phyloP scores from a whole-genome alignment of 2,329 filamentous ascomycete species.

The Botrytis aclada region DNA sequence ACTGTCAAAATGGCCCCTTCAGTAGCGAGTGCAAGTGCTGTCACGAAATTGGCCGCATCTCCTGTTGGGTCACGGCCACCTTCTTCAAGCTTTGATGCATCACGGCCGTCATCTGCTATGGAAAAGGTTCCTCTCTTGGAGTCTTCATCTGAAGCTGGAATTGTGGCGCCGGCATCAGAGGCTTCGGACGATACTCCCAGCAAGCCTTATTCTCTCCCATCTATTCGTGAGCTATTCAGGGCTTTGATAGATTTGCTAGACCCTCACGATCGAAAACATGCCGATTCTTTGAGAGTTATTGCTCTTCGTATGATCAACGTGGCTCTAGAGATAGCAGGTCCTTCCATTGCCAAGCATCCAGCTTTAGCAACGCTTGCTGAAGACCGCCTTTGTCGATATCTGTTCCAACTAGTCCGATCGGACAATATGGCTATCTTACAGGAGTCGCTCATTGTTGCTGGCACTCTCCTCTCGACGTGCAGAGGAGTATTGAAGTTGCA shows the following conservation, averaged over 20 bases:
- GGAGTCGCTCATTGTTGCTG: slow-evolving; percentile 86
- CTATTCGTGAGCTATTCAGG: slow-evolving; percentile 89
- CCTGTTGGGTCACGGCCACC: slow-evolving; percentile 38
- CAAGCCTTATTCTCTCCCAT: slow-evolving; percentile 88
- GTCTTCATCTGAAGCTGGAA: slow-evolving; percentile 29
- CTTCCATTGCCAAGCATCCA: slow-evolving; percentile 90
- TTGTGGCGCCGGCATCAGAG: slow-evolving; percentile 33
- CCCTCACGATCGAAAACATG: slow-evolving; percentile 87
- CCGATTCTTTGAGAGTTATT: slow-evolving; percentile 96
- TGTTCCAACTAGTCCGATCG: slow-evolving; percentile 93
- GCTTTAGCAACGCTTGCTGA: slow-evolving; percentile 83
- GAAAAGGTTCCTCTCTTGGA: slow-evolving; percentile 22
- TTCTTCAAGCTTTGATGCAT: slow-evolving; percentile 46
- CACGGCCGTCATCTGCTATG: slow-evolving; percentile 28
- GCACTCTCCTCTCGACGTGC: slow-evolving; percentile 87
- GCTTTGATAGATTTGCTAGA: slow-evolving; percentile 92
- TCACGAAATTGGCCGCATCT: slow-evolving; percentile 51
- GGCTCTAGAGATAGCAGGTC: slow-evolving; percentile 90
- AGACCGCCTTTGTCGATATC: slow-evolving; percentile 86
- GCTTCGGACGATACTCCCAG: slow-evolving; percentile 50
- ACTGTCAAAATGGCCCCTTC: slow-evolving; percentile 81
- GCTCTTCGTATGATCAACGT: slow-evolving; percentile 95
- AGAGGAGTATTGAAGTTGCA: slow-evolving; percentile 88
- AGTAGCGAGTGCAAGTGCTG: slow-evolving; percentile 60
- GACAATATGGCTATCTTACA: slow-evolving; percentile 95